A percentile compares a stretch with the other conserved stretches of the same genome.
Evolutionary conservation across 768 basidiomycete species (phyloP).

Genomic region (Artomyces pyxidatus): DNA sequence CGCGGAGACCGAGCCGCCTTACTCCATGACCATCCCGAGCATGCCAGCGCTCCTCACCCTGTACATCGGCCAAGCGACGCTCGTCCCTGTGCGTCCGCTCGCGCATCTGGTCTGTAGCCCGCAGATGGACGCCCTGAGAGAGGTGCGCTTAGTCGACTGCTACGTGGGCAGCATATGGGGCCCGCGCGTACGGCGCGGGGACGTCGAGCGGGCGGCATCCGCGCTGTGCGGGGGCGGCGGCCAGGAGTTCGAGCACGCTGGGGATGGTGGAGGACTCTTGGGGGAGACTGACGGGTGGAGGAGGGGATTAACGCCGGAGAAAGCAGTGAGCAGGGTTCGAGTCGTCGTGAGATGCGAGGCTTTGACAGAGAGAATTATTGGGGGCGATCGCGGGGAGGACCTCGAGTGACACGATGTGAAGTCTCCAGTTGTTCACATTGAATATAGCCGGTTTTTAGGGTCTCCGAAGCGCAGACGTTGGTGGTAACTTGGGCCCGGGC

Average conservation of each 20-base stretch:
- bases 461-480: no score
- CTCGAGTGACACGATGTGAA: no score
- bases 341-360: slow-evolving; percentile 41
- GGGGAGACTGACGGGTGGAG: background rate
- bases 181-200: slow-evolving; percentile 37
- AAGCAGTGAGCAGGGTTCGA: slow-evolving; percentile 27
- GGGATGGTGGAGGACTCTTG: background rate
- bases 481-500: no score
- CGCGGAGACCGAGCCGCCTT: background rate
- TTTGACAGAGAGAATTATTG: slow-evolving; percentile 43
- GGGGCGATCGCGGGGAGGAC: slow-evolving; percentile 37
- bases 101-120: slow-evolving; percentile 27
- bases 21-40: slow-evolving; percentile 25
- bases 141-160: slow-evolving; percentile 41
- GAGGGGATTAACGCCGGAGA: slow-evolving; percentile 6
- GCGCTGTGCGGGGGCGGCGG: no score
- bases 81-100: slow-evolving; percentile 33
- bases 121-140: slow-evolving; percentile 20
- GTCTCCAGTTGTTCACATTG: no score
- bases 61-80: slow-evolving; percentile 42
- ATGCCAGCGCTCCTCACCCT: slow-evolving; percentile 34
- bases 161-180: slow-evolving; percentile 56
- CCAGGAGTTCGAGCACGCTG: no score
- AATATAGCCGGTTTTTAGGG: no score
- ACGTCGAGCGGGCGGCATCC: slow-evolving; percentile 34